These are phyloP conservation scores for Beta vulgaris DNA, from an alignment of 148 eudicot genomes.

Conservation along the genomic window DNA sequence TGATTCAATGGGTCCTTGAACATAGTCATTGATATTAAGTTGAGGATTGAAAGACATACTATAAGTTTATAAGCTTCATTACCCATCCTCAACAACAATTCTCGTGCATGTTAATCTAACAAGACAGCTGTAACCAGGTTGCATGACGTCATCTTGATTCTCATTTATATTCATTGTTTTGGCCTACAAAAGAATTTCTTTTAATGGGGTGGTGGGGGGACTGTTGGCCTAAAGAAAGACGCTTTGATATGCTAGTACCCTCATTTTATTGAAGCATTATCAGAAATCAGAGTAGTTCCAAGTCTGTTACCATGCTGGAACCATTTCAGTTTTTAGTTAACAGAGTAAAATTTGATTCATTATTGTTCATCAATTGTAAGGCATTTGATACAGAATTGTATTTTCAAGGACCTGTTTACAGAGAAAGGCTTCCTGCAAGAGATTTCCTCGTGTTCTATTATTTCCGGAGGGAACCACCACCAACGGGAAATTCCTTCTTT, in stretches of 20 bases:
- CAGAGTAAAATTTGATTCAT: conserved; percentile 23
- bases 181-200: not conserved
- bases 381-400: conserved; percentile 95
- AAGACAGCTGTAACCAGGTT: not conserved
- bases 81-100: not conserved
- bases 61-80: not conserved
- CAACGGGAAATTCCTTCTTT: conserved; percentile 78
- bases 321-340: conserved; percentile 13
- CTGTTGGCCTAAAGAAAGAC: not conserved
- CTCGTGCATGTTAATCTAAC: not conserved
- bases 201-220: not conserved
- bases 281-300: too few species aligned
- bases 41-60: not conserved
- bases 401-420: conserved; percentile 93
- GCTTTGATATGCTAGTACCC: not conserved
- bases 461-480: conserved; percentile 99
- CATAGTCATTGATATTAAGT: not conserved
- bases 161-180: not conserved
- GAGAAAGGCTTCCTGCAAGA: conserved; percentile 90
- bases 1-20: not conserved
- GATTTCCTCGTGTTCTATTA: conserved; percentile 81
- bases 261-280: too few species aligned
- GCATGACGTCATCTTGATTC: not conserved
- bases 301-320: not conserved
- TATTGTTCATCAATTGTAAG: conserved; percentile 61